A percentile compares a stretch with the other conserved stretches of the same genome.
phyloP scores from a whole-genome alignment of 1,284 basidiomycete genomes.

The Ustilago loliicola region DNA sequence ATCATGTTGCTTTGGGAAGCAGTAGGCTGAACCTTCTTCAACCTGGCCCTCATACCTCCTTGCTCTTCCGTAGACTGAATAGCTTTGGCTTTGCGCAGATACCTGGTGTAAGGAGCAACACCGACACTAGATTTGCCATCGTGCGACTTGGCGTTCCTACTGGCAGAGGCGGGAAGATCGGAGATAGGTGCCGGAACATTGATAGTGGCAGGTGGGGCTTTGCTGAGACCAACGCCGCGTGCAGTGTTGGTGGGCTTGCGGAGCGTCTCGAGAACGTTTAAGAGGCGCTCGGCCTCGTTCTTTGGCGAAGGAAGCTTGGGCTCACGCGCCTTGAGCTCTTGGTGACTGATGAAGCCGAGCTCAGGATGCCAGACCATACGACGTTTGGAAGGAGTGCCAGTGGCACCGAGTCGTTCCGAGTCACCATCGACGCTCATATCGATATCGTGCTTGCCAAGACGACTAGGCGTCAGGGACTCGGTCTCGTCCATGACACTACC shows the following conservation, averaged over 20 bases:
- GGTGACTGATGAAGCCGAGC: slow-evolving; percentile 63
- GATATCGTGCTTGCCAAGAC: slow-evolving; percentile 47
- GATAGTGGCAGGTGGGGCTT: slow-evolving; percentile 32
- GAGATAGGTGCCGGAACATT: slow-evolving; percentile 52
- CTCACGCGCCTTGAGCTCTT: slow-evolving; percentile 61
- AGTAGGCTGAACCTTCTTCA: slow-evolving; percentile 27
- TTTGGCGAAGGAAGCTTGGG: slow-evolving; percentile 65
- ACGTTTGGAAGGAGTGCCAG: slow-evolving; percentile 53
- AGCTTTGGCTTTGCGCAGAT: slow-evolving; percentile 46
- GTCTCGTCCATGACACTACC: slow-evolving; percentile 43
- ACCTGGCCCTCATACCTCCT: slow-evolving; percentile 42
- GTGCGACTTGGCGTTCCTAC: slow-evolving; percentile 10
- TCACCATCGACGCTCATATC: slow-evolving; percentile 56
- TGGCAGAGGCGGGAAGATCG: slow-evolving; percentile 22
- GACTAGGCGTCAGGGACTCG: slow-evolving; percentile 39
- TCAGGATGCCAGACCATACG: slow-evolving; percentile 67
- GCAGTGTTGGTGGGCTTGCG: slow-evolving; percentile 66
- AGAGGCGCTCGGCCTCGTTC: slow-evolving; percentile 71
- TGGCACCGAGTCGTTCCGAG: slow-evolving; percentile 28
- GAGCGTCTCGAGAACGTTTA: slow-evolving; percentile 70
- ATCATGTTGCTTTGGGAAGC: slow-evolving; percentile 1
- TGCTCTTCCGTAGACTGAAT: slow-evolving; percentile 30
- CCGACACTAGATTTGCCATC: slow-evolving; percentile 25
- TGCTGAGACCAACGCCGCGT: slow-evolving; percentile 32
- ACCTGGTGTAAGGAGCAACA: slow-evolving; percentile 62